A percentile compares a stretch with the other conserved stretches of the same genome.
Evolutionary conservation across 1,284 basidiomycete species (phyloP).

Genomic region (Heterobasidion occidentale): DNA sequence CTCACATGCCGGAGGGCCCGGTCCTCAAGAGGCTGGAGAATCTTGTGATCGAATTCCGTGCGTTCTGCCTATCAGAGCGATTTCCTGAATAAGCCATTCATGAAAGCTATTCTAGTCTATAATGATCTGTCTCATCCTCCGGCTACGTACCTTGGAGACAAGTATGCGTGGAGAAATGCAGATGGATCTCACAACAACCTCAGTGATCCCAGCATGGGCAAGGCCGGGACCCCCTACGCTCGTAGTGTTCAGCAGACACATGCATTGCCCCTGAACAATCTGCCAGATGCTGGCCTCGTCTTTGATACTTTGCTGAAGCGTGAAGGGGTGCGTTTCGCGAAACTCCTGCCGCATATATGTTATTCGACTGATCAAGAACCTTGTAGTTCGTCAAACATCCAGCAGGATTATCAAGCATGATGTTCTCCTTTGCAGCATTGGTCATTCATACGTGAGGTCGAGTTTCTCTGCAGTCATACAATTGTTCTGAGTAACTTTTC

Average conservation of each 20-base stretch:
- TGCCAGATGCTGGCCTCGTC: conserved; percentile 72
- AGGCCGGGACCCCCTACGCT: conserved; percentile 67
- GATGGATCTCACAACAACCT: conserved; percentile 75
- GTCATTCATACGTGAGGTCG: conserved; percentile 63
- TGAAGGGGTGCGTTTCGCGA: conserved; percentile 34
- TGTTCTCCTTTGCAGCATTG: conserved; percentile 77
- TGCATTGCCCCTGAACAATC: conserved; percentile 52
- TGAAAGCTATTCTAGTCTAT: conserved; percentile 43
- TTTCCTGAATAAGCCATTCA: not conserved
- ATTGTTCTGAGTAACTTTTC: not conserved
- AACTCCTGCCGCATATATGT: not conserved
- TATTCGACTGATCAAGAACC: not conserved
- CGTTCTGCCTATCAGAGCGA: conserved; percentile 17
- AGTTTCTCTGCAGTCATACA: not conserved
- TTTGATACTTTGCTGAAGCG: conserved; percentile 66
- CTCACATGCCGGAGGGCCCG: conserved; percentile 39
- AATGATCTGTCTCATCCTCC: conserved; percentile 76
- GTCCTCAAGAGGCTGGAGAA: conserved; percentile 40
- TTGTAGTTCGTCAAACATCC: conserved; percentile 67
- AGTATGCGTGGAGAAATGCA: conserved; percentile 56
- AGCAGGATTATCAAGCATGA: conserved; percentile 67
- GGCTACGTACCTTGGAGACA: conserved; percentile 53
- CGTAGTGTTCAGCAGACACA: conserved; percentile 70
- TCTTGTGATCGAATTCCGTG: conserved; percentile 49
- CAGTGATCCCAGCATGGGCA: conserved; percentile 61